Base-by-base conservation (phyloP, 163 green algal species). In the Coccomyxa subellipsoidea region DNA sequence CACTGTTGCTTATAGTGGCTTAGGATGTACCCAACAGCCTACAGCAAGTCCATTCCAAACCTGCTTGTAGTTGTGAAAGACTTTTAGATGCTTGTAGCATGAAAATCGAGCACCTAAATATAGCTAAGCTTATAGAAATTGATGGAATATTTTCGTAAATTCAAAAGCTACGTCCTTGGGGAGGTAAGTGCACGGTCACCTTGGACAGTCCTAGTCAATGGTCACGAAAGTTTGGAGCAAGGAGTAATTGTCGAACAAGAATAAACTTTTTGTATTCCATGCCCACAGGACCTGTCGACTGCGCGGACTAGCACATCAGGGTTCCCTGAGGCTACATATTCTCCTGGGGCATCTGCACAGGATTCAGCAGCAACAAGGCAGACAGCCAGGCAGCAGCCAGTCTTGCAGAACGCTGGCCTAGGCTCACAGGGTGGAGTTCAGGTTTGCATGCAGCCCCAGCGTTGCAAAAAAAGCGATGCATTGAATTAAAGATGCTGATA, bases 381-480 rank as follows among this genome's bases (percentile, higher is more conserved):
- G 15, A 27, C 47, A 59, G 47, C 15, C 21, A 59, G 15, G 47
- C 47, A 59, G 47, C 77, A 82, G 66, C 78, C 78, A 54, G 54
- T 82, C 32, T 36, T 82, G 8, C 78, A 82, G 27, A 82, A 59
- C n/a, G 54, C 78, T n/a, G 59, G 78, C 7, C 59, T 66, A 27
- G 59, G 78, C 35, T 66, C 78, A 12, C n/a, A 32, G 6, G 78
- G 78, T n/a, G 78, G 78, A 23, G 78, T 82, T 8, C 78, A 82
- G 78, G 78, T 80, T 9, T 40, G 32, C 34, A 2, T 73, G 21
- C n/a, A n/a, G n/a, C n/a, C n/a, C n/a, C n/a, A n/a, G n/a, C n/a
- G n/a, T n/a, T n/a, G n/a, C n/a, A n/a, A n/a, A n/a, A n/a, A n/a
- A n/a, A n/a, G n/a, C n/a, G n/a, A n/a, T n/a, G n/a, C n/a, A n/a